Base-by-base conservation (phyloP, 768 basidiomycete genomes). In the Ramaria sp. region DNA sequence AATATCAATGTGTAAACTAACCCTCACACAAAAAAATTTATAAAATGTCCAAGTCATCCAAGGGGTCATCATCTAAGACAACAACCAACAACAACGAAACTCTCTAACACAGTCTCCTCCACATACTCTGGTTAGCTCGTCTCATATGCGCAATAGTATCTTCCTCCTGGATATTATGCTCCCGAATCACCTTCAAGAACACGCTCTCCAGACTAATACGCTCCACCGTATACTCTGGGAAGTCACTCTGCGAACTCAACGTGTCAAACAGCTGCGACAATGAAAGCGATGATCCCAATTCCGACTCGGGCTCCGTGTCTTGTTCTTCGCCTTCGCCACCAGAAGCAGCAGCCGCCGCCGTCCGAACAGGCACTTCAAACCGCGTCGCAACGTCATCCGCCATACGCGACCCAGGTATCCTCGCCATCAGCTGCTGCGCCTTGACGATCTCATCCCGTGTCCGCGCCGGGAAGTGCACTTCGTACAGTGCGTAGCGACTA, bases 371-470 rank as follows among this genome's bases (percentile, higher is more conserved):
- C 8, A 86, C 82, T 62, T 87, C 82, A 62, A 85, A 86, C 1
- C 83, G 78, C 1, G 83, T 85, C 1, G 82, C 83, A 15, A 87
- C 82, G 60, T 85, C 85, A 58, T 87, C 82, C 3, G 79, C 80
- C 70, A 79, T 76, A 3, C 77, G 73, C 16, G 82, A 75, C 6
- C 80, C 80, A 1, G 84, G 83, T 58, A 79, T 78, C 3, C 66
- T 71, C 5, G 77, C 61, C 82, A 86, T 84, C 38, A 85, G 67
- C 2, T 71, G 65, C 42, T 79, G 81, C 5, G 83, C 82, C 57
- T 71, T 73, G 7, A 65, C 60, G 15, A 78, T 68, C 39, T 85
- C 83, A 52, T 82, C 81, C 7, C 81, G 73, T 0, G 78, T 80
- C 0, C 77, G 78, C 57, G 81, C 82, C 1, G 78, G 75, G 63